phyloP scores from a whole-genome alignment of 2,329 filamentous ascomycete genomes.

The Hysterium pulicare region DNA sequence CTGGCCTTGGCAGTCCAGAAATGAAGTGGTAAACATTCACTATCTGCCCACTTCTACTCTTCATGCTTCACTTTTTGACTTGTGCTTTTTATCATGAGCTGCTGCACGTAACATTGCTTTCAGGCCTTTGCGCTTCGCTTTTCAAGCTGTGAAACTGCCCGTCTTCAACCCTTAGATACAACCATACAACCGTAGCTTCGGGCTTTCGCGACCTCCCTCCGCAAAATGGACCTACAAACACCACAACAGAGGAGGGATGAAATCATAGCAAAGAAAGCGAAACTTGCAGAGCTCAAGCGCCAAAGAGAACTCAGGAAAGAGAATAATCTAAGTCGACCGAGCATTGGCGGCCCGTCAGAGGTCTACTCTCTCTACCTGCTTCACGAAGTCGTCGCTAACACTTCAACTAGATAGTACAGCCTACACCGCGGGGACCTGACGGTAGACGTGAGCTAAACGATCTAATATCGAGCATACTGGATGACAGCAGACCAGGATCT shows the following conservation, averaged over 20 bases:
- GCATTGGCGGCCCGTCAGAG: slow-evolving; percentile 63
- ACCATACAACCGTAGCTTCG: too few species aligned
- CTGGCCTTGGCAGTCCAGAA: too few species aligned
- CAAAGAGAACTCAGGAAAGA: slow-evolving; percentile 83
- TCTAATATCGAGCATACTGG: slow-evolving; percentile 79
- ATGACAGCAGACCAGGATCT: slow-evolving; percentile 70
- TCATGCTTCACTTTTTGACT: too few species aligned
- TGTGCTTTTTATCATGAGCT: too few species aligned
- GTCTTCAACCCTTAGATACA: too few species aligned
- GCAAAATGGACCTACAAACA: slow-evolving; percentile 43
- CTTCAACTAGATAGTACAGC: slow-evolving; percentile 59
- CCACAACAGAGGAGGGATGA: slow-evolving; percentile 86
- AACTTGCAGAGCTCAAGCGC: slow-evolving; percentile 91
- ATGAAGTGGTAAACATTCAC: too few species aligned
- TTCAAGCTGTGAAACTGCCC: too few species aligned
- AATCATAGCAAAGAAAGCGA: slow-evolving; percentile 93
- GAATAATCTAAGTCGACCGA: slow-evolving; percentile 65
- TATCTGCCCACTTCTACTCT: too few species aligned
- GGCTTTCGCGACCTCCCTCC: slow-evolving; percentile 6
- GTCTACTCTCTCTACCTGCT: slow-evolving; percentile 46
- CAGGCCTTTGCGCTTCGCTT: too few species aligned
- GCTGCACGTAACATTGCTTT: too few species aligned
- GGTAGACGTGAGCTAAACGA: slow-evolving; percentile 76
- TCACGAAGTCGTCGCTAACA: slow-evolving; percentile 17
- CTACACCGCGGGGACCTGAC: slow-evolving; percentile 65